Evolutionary conservation across 495 filamentous ascomycete species (phyloP).

Genomic region (Aspergillus incahuasiensis): DNA sequence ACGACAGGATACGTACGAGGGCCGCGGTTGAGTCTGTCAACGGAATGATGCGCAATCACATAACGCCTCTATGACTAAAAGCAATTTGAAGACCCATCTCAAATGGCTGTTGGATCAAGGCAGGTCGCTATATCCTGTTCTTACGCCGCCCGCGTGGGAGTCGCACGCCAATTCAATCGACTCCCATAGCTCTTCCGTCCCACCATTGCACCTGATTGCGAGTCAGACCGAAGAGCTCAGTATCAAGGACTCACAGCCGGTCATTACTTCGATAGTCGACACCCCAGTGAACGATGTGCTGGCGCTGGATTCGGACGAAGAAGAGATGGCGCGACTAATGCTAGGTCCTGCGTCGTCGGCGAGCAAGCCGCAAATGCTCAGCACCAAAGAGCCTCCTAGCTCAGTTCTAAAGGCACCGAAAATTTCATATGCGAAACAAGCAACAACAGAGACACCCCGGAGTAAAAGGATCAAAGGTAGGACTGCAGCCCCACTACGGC

Average conservation of each 20-base stretch:
- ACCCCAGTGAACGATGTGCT: slow-evolving; percentile 16
- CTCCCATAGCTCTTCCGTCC: neutral
- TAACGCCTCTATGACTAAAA: slow-evolving; percentile 48
- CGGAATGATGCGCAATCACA: slow-evolving; percentile 28
- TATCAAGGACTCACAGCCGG: slow-evolving; percentile 11
- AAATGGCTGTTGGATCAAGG: slow-evolving; percentile 48
- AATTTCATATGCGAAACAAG: slow-evolving; percentile 27
- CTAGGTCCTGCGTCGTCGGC: slow-evolving; percentile 46
- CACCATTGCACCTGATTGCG: neutral
- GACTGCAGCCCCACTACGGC: neutral
- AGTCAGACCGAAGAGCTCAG: slow-evolving; percentile 8
- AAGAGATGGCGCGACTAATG: slow-evolving; percentile 55
- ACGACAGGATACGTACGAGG: slow-evolving; percentile 8
- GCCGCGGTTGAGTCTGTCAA: slow-evolving; percentile 6
- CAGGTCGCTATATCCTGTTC: slow-evolving; percentile 30
- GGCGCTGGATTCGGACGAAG: slow-evolving; percentile 25
- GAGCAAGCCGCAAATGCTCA: slow-evolving; percentile 47
- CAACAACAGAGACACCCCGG: slow-evolving; percentile 13
- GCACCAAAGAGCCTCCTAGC: slow-evolving; percentile 20
- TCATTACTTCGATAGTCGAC: neutral
- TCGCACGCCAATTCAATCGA: slow-evolving; percentile 12
- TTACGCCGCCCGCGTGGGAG: slow-evolving; percentile 26
- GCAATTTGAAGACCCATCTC: slow-evolving; percentile 46
- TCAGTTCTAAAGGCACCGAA: slow-evolving; percentile 17
- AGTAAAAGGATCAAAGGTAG: slow-evolving; percentile 22